Evolutionary conservation across 83 land plant genomes (phyloP).

Genomic region (Picea mariana): DNA sequence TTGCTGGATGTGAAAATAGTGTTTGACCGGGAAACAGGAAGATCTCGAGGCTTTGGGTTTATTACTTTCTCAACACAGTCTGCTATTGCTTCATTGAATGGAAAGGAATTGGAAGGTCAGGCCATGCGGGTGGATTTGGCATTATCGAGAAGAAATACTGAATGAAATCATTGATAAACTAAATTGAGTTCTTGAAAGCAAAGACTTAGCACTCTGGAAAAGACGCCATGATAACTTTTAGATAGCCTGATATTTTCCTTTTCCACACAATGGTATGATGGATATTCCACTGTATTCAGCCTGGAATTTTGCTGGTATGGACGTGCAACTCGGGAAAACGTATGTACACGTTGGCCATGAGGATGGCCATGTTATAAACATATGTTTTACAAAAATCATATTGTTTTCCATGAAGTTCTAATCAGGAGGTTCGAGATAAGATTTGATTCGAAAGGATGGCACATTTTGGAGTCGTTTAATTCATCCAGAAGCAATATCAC

Average conservation of each 20-base stretch:
- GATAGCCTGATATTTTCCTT: too few species aligned
- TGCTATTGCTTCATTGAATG: constrained; percentile 11
- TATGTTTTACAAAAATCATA: too few species aligned
- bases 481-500: constrained; percentile 77
- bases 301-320: too few species aligned
- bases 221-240: not conserved
- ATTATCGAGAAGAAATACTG: not conserved
- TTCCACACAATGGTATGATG: too few species aligned
- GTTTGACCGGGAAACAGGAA: constrained; percentile 65
- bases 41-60: constrained; percentile 13
- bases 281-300: too few species aligned
- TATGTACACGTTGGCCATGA: too few species aligned
- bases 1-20: constrained; percentile 61
- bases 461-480: constrained; percentile 99
- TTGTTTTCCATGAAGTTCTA: too few species aligned
- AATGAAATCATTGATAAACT: not conserved
- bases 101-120: constrained; percentile 9
- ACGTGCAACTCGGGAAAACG: too few species aligned
- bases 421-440: too few species aligned
- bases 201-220: not conserved
- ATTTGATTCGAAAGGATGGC: too few species aligned
- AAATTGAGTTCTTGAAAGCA: not conserved
- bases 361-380: too few species aligned
- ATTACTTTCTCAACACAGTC: not conserved
- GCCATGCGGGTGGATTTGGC: constrained; percentile 11